Evolutionary conservation across 2,329 filamentous ascomycete species (phyloP), one percentile per base, ranked within the genome.

Genomic region (Colletotrichum musicola): DNA sequence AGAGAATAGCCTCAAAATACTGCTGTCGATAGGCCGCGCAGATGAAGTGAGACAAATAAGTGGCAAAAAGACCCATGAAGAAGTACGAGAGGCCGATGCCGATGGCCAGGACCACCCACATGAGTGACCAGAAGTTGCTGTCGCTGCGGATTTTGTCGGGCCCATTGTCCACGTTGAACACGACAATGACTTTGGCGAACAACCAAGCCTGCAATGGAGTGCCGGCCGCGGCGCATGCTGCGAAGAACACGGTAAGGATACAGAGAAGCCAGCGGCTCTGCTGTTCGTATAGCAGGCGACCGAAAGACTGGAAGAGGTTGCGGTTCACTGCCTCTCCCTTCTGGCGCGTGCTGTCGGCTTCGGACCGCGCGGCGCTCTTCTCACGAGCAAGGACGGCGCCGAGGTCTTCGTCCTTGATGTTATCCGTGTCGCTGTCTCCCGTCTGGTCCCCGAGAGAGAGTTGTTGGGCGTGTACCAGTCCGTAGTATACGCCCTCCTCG

Each of bases 381-480:
- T 84, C 79, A 12, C 81, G 81, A 12, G 74, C 75, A 12, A 88
- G 75, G 3, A 79, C 73, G 3, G 79, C 76, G 6, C 75, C 78
- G 16, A 81, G 71, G 9, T 83, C 81, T 40, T 85, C 81, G n/a
- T 81, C 80, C 18, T 80, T 80, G 30, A 35, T 35, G 2, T 74
- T 73, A 3, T 79, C 77, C 4, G 73, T 74, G 14, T 81, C 77
- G 16, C 76, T 69, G 27, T 78, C 78, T 35, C 82, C 83, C 2
- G 76, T 75, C 0, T 83, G 77, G 9, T 84, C 83, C n/a, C 85
- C 85, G 1, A 89, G 81, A 0, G 85, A 85, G 22, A 91, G 80
- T 51, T 86, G 81, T 71, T 92, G 89, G 4, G 89, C 89, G 65
- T 87, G 81, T 1, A 94, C 92, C 5, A 95, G 85, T 2, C 85